phyloP scores from a whole-genome alignment of 2,329 filamentous ascomycete species.

The Neurospora sp. region DNA sequence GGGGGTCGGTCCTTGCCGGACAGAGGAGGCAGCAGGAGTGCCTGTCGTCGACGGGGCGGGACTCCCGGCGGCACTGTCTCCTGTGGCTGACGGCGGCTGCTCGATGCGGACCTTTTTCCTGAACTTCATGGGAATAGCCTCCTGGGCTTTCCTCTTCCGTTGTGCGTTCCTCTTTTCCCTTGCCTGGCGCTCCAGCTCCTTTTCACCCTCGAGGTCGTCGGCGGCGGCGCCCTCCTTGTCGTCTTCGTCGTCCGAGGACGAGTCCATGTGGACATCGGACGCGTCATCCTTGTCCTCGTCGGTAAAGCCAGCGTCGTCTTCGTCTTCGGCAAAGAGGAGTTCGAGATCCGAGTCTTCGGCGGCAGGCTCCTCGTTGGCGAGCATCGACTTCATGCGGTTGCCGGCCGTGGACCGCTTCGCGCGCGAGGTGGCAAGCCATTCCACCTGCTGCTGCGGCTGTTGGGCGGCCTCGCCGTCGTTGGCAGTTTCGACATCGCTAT shows the following conservation, averaged over 20 bases:
- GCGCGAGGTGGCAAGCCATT: constrained; percentile 66
- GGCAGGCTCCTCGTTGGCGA: constrained; percentile 60
- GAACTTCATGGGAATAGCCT: constrained; percentile 60
- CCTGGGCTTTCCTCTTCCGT: constrained; percentile 72
- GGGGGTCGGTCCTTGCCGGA: constrained; percentile 13
- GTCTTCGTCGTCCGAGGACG: constrained; percentile 75
- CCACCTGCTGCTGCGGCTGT: constrained; percentile 28
- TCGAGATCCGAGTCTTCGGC: constrained; percentile 54
- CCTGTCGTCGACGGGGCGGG: constrained; percentile 20
- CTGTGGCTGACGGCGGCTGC: constrained; percentile 25
- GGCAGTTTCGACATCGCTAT: constrained; percentile 21
- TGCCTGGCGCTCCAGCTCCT: constrained; percentile 70
- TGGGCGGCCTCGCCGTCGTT: constrained; percentile 19
- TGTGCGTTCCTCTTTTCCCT: constrained; percentile 56
- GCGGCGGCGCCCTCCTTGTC: constrained; percentile 47
- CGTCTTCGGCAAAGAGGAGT: constrained; percentile 66
- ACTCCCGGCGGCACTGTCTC: constrained; percentile 28
- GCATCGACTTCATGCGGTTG: constrained; percentile 69
- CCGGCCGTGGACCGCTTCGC: constrained; percentile 73
- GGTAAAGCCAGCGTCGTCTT: constrained; percentile 58
- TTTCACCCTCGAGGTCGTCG: constrained; percentile 77
- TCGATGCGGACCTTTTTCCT: constrained; percentile 71
- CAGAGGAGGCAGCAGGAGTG: not conserved
- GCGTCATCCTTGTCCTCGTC: constrained; percentile 54
- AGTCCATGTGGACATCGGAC: constrained; percentile 78